Evolutionary conservation across 164 flowering plant genomes (phyloP).

Genomic region (Kalanchoe fedtschenkoi): DNA sequence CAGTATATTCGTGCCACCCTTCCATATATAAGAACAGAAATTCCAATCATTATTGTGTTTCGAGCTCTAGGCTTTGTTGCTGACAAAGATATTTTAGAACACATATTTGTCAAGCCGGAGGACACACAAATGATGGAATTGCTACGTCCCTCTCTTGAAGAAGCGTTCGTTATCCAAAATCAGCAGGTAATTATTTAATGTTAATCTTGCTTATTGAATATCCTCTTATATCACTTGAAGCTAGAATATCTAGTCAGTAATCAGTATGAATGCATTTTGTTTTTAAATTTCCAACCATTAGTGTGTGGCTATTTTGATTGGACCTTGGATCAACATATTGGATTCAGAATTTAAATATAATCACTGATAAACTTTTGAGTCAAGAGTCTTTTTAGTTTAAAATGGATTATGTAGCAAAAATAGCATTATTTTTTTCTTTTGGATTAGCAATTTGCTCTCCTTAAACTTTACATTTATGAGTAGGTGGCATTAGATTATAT

Average conservation of each 20-base stretch:
- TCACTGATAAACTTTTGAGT: too few species aligned
- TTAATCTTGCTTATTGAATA: neutral
- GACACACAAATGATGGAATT: constrained; percentile 97
- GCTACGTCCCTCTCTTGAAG: constrained; percentile 90
- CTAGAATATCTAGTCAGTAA: too few species aligned
- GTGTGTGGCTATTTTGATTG: too few species aligned
- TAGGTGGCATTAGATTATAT: constrained; percentile 97
- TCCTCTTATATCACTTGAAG: neutral
- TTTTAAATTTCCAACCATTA: too few species aligned
- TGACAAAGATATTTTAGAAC: constrained; percentile 91
- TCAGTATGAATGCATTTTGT: too few species aligned
- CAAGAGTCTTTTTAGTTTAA: too few species aligned
- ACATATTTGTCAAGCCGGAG: constrained; percentile 74
- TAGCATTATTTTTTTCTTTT: neutral
- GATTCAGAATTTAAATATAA: neutral
- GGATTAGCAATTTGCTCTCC: neutral
- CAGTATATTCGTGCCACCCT: constrained; percentile 93
- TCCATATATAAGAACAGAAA: constrained; percentile 87
- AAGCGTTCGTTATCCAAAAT: constrained; percentile 95
- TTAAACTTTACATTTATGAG: constrained; percentile 5
- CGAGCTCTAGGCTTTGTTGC: constrained; percentile 96
- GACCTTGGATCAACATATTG: neutral
- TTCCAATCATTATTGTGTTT: constrained; percentile 89
- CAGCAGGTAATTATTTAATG: constrained; percentile 48
- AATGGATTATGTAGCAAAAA: neutral